phyloP scores from a whole-genome alignment of 768 basidiomycete species.

The Tricholoma hemisulphureum region DNA sequence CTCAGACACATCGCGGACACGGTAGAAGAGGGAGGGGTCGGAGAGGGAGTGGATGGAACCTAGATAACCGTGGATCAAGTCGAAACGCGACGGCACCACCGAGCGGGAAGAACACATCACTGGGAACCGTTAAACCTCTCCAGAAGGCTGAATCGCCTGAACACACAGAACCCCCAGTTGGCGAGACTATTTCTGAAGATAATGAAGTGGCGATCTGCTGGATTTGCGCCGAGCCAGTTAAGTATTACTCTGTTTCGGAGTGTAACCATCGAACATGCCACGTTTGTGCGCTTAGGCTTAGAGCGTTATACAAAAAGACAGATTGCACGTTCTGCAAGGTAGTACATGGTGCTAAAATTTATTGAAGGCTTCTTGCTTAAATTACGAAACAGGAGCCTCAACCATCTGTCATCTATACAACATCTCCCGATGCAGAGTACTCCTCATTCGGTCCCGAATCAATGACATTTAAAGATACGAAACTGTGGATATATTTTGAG shows the following conservation, averaged over 20 bases:
- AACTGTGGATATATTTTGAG: constrained; percentile 83
- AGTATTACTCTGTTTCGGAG: constrained; percentile 82
- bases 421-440: constrained; percentile 60
- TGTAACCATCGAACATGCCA: constrained; percentile 97
- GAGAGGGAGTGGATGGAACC: constrained; percentile 10
- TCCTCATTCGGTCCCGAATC: constrained; percentile 52
- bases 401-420: constrained; percentile 71
- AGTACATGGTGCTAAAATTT: constrained; percentile 33
- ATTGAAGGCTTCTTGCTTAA: not conserved
- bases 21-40: constrained; percentile 9
- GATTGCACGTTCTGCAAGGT: constrained; percentile 99
- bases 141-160: not conserved
- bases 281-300: constrained; percentile 82
- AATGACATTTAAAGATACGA: constrained; percentile 66
- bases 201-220: constrained; percentile 62
- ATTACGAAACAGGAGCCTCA: constrained; percentile 59
- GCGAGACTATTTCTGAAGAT: constrained; percentile 18
- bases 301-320: constrained; percentile 90
- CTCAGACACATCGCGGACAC: constrained; percentile 9
- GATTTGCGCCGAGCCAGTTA: constrained; percentile 94
- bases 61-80: constrained; percentile 1
- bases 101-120: constrained; percentile 5
- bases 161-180: constrained; percentile 1
- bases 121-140: not conserved
- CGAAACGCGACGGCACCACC: constrained; percentile 9